A percentile compares a stretch with the other conserved stretches of the same genome.
Conservation (phyloP, 306 rosid genomes). For the Citrullus amarus region DNA sequence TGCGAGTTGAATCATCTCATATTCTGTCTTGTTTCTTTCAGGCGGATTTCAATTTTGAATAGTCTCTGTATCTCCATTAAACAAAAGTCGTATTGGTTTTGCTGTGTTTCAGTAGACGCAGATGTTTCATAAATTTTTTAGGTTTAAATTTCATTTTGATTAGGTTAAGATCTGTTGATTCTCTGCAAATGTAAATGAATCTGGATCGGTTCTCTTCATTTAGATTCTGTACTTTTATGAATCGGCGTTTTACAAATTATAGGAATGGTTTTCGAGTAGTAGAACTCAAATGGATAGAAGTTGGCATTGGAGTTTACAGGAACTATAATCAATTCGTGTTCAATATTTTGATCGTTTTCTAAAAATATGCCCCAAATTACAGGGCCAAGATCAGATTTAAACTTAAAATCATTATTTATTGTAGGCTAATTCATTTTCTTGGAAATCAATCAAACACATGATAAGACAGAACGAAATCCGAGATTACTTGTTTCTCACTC, state of each 20-base stretch:
- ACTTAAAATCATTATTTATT: background rate
- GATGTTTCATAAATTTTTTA: background rate
- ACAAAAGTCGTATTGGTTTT: background rate
- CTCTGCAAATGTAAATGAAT: background rate
- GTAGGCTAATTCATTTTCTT: background rate
- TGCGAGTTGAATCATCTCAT: background rate
- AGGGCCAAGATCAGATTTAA: background rate
- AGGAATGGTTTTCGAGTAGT: background rate
- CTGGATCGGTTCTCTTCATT: background rate
- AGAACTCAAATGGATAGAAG: background rate
- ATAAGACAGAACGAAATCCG: background rate
- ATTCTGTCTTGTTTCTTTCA: background rate
- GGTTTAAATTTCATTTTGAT: background rate
- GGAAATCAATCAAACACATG: background rate
- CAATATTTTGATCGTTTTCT: background rate
- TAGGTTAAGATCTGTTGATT: background rate
- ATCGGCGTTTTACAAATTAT: background rate
- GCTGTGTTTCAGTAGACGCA: background rate
- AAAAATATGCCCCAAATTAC: background rate
- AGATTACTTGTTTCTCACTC: background rate
- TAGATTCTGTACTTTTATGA: background rate
- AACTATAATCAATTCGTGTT: background rate
- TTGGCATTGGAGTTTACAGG: background rate
- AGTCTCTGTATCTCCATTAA: background rate
- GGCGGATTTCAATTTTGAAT: background rate